Evolutionary conservation across 1,284 basidiomycete species (phyloP).

Genomic region (Malassezia obtusa): DNA sequence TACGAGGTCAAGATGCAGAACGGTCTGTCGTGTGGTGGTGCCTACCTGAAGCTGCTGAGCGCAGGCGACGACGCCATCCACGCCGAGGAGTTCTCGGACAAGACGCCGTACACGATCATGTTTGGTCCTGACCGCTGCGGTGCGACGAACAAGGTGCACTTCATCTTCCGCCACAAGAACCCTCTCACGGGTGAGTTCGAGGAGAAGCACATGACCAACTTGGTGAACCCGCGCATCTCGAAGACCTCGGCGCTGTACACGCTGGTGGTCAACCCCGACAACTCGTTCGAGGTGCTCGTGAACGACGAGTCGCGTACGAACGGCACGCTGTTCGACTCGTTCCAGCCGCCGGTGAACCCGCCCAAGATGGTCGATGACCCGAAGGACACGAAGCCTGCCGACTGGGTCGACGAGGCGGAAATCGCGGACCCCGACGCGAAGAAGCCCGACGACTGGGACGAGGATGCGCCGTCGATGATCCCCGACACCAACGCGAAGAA

Average conservation of each 20-base stretch:
- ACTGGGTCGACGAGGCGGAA: slow-evolving; percentile 83
- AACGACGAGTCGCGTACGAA: slow-evolving; percentile 62
- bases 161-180: slow-evolving; percentile 48
- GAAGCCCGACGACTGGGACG: slow-evolving; percentile 51
- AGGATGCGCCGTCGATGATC: slow-evolving; percentile 52
- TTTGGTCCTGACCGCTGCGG: slow-evolving; percentile 48
- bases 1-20: slow-evolving; percentile 97
- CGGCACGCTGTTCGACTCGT: slow-evolving; percentile 85
- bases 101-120: slow-evolving; percentile 49
- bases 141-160: slow-evolving; percentile 46
- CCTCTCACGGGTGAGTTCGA: slow-evolving; percentile 57
- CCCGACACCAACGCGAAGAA: slow-evolving; percentile 73
- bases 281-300: slow-evolving; percentile 84
- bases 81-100: slow-evolving; percentile 43
- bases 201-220: slow-evolving; percentile 84
- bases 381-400: slow-evolving; percentile 74
- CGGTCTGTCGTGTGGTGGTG: slow-evolving; percentile 96
- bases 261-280: slow-evolving; percentile 75
- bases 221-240: slow-evolving; percentile 61
- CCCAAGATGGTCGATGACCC: slow-evolving; percentile 84
- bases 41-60: slow-evolving; percentile 87
- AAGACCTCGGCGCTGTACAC: slow-evolving; percentile 46
- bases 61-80: slow-evolving; percentile 48
- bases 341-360: slow-evolving; percentile 89
- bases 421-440: slow-evolving; percentile 74